A percentile compares a stretch with the other conserved stretches of the same genome.
Conservation (phyloP, 1,139 yeast genomes). For the Blastobotrys raffinosifermentans region DNA sequence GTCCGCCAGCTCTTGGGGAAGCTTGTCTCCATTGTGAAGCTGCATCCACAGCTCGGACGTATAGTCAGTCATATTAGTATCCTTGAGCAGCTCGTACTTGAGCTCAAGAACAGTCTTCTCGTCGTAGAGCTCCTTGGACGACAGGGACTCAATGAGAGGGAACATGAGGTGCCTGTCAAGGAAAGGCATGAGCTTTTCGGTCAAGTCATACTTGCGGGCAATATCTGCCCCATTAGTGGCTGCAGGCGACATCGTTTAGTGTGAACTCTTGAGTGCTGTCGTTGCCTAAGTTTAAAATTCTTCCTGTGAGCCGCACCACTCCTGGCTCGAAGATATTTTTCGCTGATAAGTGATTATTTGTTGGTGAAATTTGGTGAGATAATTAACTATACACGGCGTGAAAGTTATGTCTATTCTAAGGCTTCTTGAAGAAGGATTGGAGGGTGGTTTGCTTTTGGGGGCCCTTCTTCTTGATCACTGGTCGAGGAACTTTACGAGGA, state of each 20-base stretch:
- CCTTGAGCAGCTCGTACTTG: conserved; percentile 48
- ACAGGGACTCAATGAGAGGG: conserved; percentile 46
- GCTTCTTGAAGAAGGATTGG: conserved; percentile 7
- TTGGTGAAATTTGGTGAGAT: no score
- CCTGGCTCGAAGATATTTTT: no score
- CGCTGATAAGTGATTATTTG: no score
- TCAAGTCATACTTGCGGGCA: conserved; percentile 41
- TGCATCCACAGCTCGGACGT: conserved; percentile 40
- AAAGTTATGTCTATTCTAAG: no score
- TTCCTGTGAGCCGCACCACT: no score
- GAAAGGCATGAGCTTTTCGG: conserved; percentile 47
- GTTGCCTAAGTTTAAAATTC: no score
- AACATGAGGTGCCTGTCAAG: conserved; percentile 54
- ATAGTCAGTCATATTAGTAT: conserved; percentile 50
- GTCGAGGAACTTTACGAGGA: not conserved
- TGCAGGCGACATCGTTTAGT: no score
- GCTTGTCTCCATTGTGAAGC: conserved; percentile 36
- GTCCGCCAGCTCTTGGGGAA: conserved; percentile 37
- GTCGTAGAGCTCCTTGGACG: conserved; percentile 41
- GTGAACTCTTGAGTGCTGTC: no score
- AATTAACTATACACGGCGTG: no score
- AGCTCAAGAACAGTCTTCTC: conserved; percentile 40
- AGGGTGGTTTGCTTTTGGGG: conserved; percentile 4
- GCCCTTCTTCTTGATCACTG: conserved; percentile 1
- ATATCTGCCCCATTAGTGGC: conserved; percentile 18